Evolutionary conservation across 1,284 basidiomycete species (phyloP).

Genomic region (Papiliotrema terrestris): DNA sequence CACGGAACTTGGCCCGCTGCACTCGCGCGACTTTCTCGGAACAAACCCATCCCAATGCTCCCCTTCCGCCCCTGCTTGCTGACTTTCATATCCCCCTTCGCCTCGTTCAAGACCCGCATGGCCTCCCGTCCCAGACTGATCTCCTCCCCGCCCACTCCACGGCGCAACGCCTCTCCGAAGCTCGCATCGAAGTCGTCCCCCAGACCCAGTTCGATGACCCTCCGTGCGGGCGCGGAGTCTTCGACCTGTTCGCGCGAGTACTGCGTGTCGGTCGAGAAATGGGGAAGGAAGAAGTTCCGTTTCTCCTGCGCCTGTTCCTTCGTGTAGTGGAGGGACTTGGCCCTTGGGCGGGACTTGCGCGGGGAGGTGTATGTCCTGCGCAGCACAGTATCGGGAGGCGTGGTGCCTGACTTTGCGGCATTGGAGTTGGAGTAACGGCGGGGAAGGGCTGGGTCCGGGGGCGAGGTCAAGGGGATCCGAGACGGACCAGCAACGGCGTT

Average conservation of each 20-base stretch:
- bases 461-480: neutral
- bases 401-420: too few species aligned
- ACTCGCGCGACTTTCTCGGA: constrained; percentile 35
- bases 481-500: neutral
- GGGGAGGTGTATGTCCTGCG: neutral
- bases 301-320: neutral
- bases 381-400: too few species aligned
- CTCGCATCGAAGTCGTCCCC: constrained; percentile 42
- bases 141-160: constrained; percentile 36
- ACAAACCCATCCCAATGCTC: constrained; percentile 50
- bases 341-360: neutral
- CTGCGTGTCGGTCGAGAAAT: constrained; percentile 46
- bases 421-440: neutral
- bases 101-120: constrained; percentile 40
- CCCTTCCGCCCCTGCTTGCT: constrained; percentile 48
- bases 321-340: neutral
- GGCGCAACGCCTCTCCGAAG: constrained; percentile 43
- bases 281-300: constrained; percentile 35
- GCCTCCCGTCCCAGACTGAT: constrained; percentile 43
- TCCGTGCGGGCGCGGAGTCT: neutral
- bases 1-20: constrained; percentile 3
- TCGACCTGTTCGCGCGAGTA: constrained; percentile 33
- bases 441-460: neutral
- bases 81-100: constrained; percentile 36
- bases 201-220: constrained; percentile 42